Conservation (phyloP, 2,329 filamentous ascomycete species). For the Tolypocladium tundrense region DNA sequence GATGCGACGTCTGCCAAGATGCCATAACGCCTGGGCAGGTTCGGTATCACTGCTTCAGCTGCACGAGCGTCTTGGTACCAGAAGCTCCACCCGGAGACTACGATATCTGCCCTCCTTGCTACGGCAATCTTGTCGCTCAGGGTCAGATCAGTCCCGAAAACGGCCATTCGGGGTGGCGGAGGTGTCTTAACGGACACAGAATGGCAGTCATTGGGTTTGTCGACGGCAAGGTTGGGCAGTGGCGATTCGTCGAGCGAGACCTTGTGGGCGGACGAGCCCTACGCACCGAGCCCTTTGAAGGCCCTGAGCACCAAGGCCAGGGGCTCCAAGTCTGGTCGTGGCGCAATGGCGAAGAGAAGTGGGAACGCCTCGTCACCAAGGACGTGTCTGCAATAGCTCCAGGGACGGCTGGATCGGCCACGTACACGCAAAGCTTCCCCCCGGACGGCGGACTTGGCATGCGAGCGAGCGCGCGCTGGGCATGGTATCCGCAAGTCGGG, state of each 20-base stretch:
- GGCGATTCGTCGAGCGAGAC: constrained; percentile 58
- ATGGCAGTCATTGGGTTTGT: constrained; percentile 76
- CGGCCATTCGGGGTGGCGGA: constrained; percentile 70
- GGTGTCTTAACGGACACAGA: constrained; percentile 70
- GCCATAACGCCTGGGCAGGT: constrained; percentile 59
- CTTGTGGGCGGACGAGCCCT: constrained; percentile 69
- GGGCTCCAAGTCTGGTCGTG: constrained; percentile 43
- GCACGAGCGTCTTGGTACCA: constrained; percentile 41
- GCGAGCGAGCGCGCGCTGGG: constrained; percentile 57
- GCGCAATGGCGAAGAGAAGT: constrained; percentile 28
- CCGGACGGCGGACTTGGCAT: constrained; percentile 66
- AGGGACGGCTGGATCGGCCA: constrained; percentile 14
- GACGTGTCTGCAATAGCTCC: constrained; percentile 39
- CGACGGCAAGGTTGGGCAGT: constrained; percentile 55
- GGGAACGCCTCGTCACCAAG: constrained; percentile 37
- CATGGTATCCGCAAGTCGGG: constrained; percentile 60
- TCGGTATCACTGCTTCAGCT: constrained; percentile 72
- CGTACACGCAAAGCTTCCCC: constrained; percentile 42
- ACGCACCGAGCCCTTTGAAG: constrained; percentile 43
- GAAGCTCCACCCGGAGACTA: constrained; percentile 60
- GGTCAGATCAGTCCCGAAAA: constrained; percentile 64
- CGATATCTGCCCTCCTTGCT: constrained; percentile 75
- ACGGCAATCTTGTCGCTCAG: constrained; percentile 52
- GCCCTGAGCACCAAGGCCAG: constrained; percentile 17
- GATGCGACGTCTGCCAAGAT: constrained; percentile 69